Percentiles rank a stretch among this genome's conserved stretches.
Evolutionary conservation across 192 early-diverging fungal species (phyloP).

Genomic region (Jimgerdemannia lactiflua): DNA sequence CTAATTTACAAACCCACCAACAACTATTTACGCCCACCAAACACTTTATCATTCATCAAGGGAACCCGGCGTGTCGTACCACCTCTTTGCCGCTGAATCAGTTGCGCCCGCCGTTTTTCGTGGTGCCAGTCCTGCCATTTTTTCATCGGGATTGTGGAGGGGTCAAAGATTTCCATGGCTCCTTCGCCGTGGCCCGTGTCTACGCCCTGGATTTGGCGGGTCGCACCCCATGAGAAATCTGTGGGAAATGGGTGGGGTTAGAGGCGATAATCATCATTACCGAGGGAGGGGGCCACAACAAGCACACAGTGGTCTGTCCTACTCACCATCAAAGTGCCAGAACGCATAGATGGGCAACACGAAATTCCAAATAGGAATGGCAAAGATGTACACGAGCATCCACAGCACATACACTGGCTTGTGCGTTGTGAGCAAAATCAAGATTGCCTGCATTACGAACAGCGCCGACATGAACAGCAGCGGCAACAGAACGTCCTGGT

Average conservation of each 20-base stretch:
- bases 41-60: too few relatives aligned
- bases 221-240: not conserved
- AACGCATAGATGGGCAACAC: constrained; percentile 70
- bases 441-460: constrained; percentile 66
- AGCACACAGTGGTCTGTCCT: not conserved
- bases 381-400: constrained; percentile 69
- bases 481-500: constrained; percentile 50
- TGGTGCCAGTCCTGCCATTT: not conserved
- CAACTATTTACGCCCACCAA: too few relatives aligned
- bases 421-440: constrained; percentile 71
- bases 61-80: too few relatives aligned
- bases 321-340: constrained; percentile 74
- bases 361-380: constrained; percentile 78
- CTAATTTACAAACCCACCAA: too few relatives aligned
- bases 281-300: too few relatives aligned
- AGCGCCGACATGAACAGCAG: constrained; percentile 59
- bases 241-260: not conserved
- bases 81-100: too few relatives aligned
- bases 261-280: not conserved
- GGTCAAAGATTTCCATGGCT: not conserved
- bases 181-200: not conserved
- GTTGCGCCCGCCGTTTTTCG: not conserved
- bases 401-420: constrained; percentile 69
- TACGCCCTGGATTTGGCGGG: not conserved
- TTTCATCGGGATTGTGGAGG: not conserved